Evolutionary conservation across 1,284 basidiomycete species (phyloP).

Genomic region (Cryptococcus sp.): DNA sequence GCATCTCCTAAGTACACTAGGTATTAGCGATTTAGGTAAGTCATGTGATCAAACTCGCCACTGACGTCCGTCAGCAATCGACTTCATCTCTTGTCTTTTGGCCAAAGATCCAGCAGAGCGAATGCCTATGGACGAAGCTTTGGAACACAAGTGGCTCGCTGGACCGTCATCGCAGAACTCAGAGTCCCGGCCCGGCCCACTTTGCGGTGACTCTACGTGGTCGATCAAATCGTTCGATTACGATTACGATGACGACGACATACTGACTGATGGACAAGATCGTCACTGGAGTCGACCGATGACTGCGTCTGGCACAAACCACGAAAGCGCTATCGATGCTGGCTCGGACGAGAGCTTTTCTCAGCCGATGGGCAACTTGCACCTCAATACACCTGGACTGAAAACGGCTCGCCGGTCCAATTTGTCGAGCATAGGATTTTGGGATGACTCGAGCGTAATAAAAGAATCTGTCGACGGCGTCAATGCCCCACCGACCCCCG

Average conservation of each 20-base stretch:
- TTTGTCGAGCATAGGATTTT: background rate
- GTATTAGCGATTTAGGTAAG: conserved; percentile 55
- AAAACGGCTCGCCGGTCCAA: background rate
- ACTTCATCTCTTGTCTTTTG: conserved; percentile 60
- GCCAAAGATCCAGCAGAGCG: conserved; percentile 60
- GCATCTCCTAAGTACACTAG: conserved; percentile 55
- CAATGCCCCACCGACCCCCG: no score
- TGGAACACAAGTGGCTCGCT: conserved; percentile 67
- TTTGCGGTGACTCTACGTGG: conserved; percentile 46
- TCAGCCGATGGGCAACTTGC: conserved; percentile 42
- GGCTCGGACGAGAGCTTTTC: conserved; percentile 41
- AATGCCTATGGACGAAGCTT: conserved; percentile 62
- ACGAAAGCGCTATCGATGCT: conserved; percentile 24
- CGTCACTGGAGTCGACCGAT: conserved; percentile 33
- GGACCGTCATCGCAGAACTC: conserved; percentile 31
- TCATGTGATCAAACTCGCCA: conserved; percentile 35
- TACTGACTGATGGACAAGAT: conserved; percentile 13
- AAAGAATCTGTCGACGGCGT: no score
- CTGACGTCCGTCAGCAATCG: conserved; percentile 42
- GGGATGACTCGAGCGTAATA: no score
- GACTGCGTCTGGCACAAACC: conserved; percentile 42
- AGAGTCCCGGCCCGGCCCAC: conserved; percentile 30
- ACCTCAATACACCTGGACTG: conserved; percentile 26
- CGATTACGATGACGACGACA: conserved; percentile 9
- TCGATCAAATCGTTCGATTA: conserved; percentile 42